Evolutionary conservation across 2,329 filamentous ascomycete genomes (phyloP).

Genomic region (Neonectria punicea): DNA sequence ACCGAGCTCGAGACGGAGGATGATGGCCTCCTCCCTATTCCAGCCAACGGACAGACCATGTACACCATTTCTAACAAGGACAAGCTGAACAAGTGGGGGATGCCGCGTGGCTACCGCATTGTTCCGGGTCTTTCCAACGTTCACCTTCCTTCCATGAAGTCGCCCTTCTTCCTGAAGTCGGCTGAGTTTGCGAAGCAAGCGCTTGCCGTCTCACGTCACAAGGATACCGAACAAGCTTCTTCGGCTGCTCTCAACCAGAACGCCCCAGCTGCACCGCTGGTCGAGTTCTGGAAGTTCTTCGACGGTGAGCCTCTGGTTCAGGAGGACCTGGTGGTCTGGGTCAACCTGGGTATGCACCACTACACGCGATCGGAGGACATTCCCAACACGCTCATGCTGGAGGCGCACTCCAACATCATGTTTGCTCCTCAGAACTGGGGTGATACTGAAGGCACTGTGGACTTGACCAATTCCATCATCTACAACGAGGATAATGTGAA

Average conservation of each 20-base stretch:
- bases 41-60: no score
- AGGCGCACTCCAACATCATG: constrained; percentile 53
- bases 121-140: no score
- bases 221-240: constrained; percentile 47
- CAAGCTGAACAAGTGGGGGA: no score
- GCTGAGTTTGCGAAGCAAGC: no score
- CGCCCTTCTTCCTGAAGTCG: no score
- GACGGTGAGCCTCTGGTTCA: constrained; percentile 50
- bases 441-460: constrained; percentile 22
- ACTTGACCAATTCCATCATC: constrained; percentile 31
- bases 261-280: constrained; percentile 51
- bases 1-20: no score
- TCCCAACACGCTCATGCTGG: constrained; percentile 52
- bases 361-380: constrained; percentile 47
- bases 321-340: constrained; percentile 54
- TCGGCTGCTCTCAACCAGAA: constrained; percentile 52
- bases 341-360: constrained; percentile 63
- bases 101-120: no score
- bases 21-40: no score
- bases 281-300: constrained; percentile 58
- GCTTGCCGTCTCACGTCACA: constrained; percentile 56
- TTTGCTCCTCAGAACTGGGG: constrained; percentile 53
- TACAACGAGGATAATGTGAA: constrained; percentile 24
- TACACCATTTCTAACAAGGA: no score
- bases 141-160: no score